phyloP scores from a whole-genome alignment of 495 filamentous ascomycete genomes.

The Evernia prunastri region DNA sequence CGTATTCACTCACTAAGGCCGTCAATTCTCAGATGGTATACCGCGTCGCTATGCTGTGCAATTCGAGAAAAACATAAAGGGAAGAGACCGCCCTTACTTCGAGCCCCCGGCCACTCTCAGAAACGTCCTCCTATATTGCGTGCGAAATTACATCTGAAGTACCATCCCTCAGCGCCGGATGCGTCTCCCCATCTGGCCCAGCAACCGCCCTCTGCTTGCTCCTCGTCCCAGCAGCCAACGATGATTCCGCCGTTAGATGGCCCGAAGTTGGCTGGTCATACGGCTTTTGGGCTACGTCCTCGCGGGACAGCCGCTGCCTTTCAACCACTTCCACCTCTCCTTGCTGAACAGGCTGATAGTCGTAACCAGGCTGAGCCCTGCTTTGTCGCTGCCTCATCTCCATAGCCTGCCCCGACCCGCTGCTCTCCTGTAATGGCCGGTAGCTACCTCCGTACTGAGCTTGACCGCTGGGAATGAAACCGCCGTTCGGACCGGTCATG shows the following conservation, averaged over 20 bases:
- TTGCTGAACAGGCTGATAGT: conserved; percentile 1
- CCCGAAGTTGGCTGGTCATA: neutral
- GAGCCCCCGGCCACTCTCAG: neutral
- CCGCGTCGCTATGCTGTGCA: neutral
- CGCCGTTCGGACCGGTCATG: conserved; percentile 15
- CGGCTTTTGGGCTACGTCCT: neutral
- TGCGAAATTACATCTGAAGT: neutral
- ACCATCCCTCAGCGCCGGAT: neutral
- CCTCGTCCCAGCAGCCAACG: neutral
- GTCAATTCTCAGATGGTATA: neutral
- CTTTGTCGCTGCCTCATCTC: neutral
- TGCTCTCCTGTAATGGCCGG: neutral
- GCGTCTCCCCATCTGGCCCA: neutral
- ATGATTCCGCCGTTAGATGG: neutral
- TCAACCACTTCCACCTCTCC: neutral
- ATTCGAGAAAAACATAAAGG: neutral
- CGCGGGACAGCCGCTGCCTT: neutral
- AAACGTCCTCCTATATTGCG: neutral
- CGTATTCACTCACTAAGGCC: neutral
- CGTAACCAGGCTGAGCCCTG: neutral
- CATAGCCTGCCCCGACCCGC: neutral
- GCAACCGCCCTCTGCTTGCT: neutral
- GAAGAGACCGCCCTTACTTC: neutral
- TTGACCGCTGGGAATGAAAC: neutral
- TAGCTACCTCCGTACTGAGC: neutral